These are phyloP conservation scores for Blastobotrys elegans DNA, from an alignment of 1,139 yeast genomes.

Conservation along the genomic window DNA sequence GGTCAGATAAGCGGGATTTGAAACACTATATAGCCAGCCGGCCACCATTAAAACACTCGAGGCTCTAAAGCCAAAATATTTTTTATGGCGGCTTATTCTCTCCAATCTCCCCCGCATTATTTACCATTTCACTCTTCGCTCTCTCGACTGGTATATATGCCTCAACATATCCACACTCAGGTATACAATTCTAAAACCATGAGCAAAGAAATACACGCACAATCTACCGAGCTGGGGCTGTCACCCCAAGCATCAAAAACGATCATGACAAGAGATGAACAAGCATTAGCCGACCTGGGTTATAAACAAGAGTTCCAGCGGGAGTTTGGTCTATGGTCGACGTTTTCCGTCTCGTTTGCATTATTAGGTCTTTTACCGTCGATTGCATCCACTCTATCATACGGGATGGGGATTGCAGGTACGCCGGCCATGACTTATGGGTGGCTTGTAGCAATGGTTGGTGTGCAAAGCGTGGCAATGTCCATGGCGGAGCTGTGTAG, in stretches of 20 bases:
- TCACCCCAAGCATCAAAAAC: conserved; percentile 5
- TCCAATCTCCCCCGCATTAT: too few relatives aligned
- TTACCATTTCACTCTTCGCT: too few relatives aligned
- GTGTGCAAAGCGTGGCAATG: conserved; percentile 40
- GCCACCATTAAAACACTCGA: too few relatives aligned
- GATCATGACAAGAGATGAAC: neutral
- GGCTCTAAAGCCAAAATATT: too few relatives aligned
- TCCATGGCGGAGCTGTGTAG: conserved; percentile 6
- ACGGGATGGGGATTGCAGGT: conserved; percentile 48
- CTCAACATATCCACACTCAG: too few relatives aligned
- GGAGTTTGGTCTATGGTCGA: conserved; percentile 50
- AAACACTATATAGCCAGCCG: too few relatives aligned
- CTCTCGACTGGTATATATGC: too few relatives aligned
- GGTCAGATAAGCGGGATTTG: too few relatives aligned
- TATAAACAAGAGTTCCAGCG: conserved; percentile 71
- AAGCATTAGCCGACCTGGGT: conserved; percentile 46
- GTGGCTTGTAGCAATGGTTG: conserved; percentile 51
- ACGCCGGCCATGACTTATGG: conserved; percentile 60
- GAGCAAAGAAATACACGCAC: neutral
- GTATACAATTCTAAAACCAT: neutral
- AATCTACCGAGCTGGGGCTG: neutral
- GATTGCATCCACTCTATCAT: conserved; percentile 40
- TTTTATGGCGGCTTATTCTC: too few relatives aligned
- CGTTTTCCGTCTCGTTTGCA: conserved; percentile 64
- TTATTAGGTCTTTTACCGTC: conserved; percentile 67